phyloP scores from a whole-genome alignment of 441 rosid genomes.

The Pelargonium citronellum region DNA sequence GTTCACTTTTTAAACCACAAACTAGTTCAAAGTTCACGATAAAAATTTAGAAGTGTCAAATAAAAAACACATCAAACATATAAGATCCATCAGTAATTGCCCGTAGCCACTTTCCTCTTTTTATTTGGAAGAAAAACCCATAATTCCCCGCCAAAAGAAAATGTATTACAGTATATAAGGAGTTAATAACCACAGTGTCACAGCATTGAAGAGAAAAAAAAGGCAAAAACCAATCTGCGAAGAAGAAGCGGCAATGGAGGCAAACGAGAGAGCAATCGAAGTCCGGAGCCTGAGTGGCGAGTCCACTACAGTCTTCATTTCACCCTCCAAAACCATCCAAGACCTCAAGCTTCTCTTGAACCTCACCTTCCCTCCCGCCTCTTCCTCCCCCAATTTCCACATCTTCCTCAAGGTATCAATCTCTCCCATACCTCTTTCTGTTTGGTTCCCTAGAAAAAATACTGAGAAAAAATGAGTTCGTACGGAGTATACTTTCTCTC shows the following conservation, averaged over 20 bases:
- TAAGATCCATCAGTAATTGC: too few relatives aligned
- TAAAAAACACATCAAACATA: too few relatives aligned
- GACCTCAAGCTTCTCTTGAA: conserved; percentile 58
- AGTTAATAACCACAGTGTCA: too few relatives aligned
- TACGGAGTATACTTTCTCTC: too few relatives aligned
- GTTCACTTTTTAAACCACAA: too few relatives aligned
- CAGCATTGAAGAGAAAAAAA: too few relatives aligned
- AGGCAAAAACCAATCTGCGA: not conserved
- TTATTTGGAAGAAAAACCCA: too few relatives aligned
- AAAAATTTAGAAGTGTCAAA: too few relatives aligned
- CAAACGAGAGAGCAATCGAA: conserved; percentile 38
- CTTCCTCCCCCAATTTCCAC: conserved; percentile 62
- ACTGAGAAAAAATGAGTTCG: not conserved
- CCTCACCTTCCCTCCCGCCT: conserved; percentile 55
- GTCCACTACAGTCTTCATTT: conserved; percentile 34
- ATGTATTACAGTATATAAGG: too few relatives aligned
- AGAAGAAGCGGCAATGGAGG: conserved; percentile 18
- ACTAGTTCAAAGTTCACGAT: too few relatives aligned
- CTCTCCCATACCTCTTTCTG: not conserved
- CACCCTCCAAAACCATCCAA: conserved; percentile 35
- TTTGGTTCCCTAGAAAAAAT: not conserved
- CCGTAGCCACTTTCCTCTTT: too few relatives aligned
- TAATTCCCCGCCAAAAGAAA: too few relatives aligned
- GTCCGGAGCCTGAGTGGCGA: conserved; percentile 68
- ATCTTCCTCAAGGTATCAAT: conserved; percentile 60